Evolutionary conservation across 495 filamentous ascomycete genomes (phyloP), one percentile per base, ranked within the genome.

Genomic region (Neurospora sp.): DNA sequence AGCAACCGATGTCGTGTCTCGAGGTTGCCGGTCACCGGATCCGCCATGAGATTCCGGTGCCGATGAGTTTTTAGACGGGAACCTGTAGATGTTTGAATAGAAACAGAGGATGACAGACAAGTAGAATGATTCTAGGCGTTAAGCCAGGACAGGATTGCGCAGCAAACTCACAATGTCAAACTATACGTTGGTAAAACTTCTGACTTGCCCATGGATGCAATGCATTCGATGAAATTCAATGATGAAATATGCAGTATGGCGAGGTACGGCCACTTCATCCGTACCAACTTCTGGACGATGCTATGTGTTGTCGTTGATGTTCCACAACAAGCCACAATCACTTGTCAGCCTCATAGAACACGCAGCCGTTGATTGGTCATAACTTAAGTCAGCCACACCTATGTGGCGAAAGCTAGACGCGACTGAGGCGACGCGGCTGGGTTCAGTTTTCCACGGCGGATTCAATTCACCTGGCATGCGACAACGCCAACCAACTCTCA

Each of bases 261-360:
- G 48, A 59, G 4, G 14, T 53, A 53, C 16, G 39, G 69, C 59
- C 53, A 35, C 37, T 7, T 69, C 40, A 27, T 12, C 31, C 8
- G 40, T 22, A 37, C 20, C 20, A 18, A 39, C 18, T 76, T 76
- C 74, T 68, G 39, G 75, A 74, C 71, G 68, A 72, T 77, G 73
- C 72, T 10, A 27, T 59, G 20, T 59, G 48, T 1, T 48, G 44
- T 48, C n/a, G 44, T 48, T 48, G 18, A 27, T 59, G 22, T 59
- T 31, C 48, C 10, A 59, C 22, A 2, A 59, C 22, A 22, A 77
- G 76, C 74, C 76, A 75, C 76, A 75, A 1, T 9, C 4, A 39
- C 37, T 27, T 27, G 40, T 71, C 73, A 73, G 71, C 75, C 75
- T 73, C 53, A 35, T 4, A 1, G 35, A 37, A 37, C 5, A n/a